Base-by-base conservation (phyloP, 2,329 filamentous ascomycete genomes). In the Cladosporium sp. region DNA sequence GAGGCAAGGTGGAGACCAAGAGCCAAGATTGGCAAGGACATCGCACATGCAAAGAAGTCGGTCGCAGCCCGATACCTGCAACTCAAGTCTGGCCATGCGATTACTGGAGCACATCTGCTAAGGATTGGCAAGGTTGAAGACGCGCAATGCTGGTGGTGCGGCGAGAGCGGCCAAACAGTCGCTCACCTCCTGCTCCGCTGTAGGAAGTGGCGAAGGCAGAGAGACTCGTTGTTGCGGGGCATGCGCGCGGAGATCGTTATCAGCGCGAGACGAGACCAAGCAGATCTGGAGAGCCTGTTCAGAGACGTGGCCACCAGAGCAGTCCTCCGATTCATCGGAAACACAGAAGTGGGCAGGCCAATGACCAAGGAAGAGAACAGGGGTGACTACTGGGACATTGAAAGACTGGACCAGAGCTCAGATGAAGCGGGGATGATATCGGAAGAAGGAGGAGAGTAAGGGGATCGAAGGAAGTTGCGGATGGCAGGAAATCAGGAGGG, bases 151-250 rank as follows among this genome's bases (percentile, higher is more conserved):
- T 3, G n/a, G 38, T 40, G 38, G 52, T 56, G 52, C 39, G 30
- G 52, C 52, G 42, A 20, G 38, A 56, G 52, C 39, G 37, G 30
- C 15, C 52, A 56, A 20, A 56, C 39, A n/a, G 52, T 56, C 39
- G 52, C 39, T 34, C 52, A 56, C 42, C 52, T 56, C 52, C 25
- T 56, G 25, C 52, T 56, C 20, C 30, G 34, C 30, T 56, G 39
- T 25, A 19, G 39, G 52, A 56, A 56, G 52, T 56, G 39, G 52
- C 52, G 52, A 56, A 40, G 52, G 14, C 38, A 56, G 52, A 12
- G 39, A 39, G 52, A 56, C 40, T 45, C 52, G 6, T 36, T 56
- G 28, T 15, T 47, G 52, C 52, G 52, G 38, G 20, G 15, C 3
- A 11, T 55, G 19, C 36, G 51, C 5, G 38, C 34, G 36, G 38